Base-by-base conservation (phyloP, 768 basidiomycete genomes). In the Ephemerocybe angulata region DNA sequence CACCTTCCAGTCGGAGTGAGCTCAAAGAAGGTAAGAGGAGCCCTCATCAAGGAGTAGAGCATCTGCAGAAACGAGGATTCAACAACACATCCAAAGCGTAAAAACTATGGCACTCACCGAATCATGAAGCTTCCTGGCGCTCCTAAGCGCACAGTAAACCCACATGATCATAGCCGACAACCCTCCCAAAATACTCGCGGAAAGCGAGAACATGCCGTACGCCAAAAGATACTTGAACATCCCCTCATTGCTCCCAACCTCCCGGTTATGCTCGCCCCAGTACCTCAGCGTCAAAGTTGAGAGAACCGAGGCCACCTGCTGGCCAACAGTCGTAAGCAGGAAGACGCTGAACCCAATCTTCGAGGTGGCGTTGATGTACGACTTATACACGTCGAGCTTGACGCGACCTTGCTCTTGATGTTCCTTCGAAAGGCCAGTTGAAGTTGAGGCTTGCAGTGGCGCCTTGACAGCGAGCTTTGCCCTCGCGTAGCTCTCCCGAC, bases 1-100 rank as follows among this genome's bases (percentile, higher is more conserved):
- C 60, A 88, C 88, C 88, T 81, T 60, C 93, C 93, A 15, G 82
- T 86, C 1, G 93, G 95, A 0, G 93, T 97, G 52, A 79, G 70
- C 68, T 97, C 95, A 66, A 97, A 98, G 75, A 92, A 98, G 60
- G 82, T 85, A 60, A 95, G 68, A 0, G 93, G 93, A 0, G 91
- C 87, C 24, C 80, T 81, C 76, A 98, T 84, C 30, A 98, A 78
- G 2, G 92, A 81, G 44, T 81, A 63, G 62, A 93, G 70, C 88
- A 92, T 91, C 88, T 90, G 57, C 17, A 35, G 17, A 17, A 54
- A 27, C 29, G 21, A 55, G 44, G 31, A 57, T 51, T 38, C 7
- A 41, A 29, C 19, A 40, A n/a, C 3, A 51, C 35, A 47, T n/a
- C n/a, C n/a, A 21, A 11, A 53, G 2, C 38, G 22, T 25, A 33